These are phyloP conservation scores for Acrocalymma vagum DNA, from an alignment of 2,329 filamentous ascomycete genomes.

Conservation along the genomic window DNA sequence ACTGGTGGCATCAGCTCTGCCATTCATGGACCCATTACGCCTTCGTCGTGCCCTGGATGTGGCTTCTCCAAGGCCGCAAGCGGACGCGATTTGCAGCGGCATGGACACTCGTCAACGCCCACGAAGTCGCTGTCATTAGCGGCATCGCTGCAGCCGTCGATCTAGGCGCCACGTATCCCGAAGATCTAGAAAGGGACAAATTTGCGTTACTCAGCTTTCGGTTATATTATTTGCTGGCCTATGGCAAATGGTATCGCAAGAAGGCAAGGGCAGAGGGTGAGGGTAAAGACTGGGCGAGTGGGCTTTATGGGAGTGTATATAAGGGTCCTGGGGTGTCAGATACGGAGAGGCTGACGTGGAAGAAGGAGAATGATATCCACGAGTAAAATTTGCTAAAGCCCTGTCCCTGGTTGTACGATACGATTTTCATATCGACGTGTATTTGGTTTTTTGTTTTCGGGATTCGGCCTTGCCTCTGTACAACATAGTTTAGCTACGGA, in stretches of 20 bases:
- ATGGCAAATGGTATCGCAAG: conserved; percentile 68
- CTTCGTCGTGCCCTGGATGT: conserved; percentile 74
- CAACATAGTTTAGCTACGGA: no score
- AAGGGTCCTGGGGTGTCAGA: conserved; percentile 64
- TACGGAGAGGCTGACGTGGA: conserved; percentile 64
- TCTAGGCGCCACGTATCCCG: conserved; percentile 70
- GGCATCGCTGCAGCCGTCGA: conserved; percentile 76
- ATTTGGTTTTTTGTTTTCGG: no score
- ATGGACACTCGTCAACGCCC: conserved; percentile 75
- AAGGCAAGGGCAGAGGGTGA: conserved; percentile 54
- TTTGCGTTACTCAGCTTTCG: conserved; percentile 69
- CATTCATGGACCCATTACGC: conserved; percentile 71
- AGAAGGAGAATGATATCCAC: conserved; percentile 51
- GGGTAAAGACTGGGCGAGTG: conserved; percentile 65
- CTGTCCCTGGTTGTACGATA: no score
- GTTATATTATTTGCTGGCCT: conserved; percentile 68
- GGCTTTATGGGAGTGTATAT: conserved; percentile 68
- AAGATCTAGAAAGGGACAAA: conserved; percentile 68
- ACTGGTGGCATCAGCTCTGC: conserved; percentile 75
- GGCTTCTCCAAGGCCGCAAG: conserved; percentile 73
- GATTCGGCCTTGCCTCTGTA: no score
- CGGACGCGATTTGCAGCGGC: conserved; percentile 70
- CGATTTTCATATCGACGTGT: no score
- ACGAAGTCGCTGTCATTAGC: conserved; percentile 75
- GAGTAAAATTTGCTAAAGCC: no score